phyloP scores from a whole-genome alignment of 805 yeast species.

The Nakazawaea ishiwadae region DNA sequence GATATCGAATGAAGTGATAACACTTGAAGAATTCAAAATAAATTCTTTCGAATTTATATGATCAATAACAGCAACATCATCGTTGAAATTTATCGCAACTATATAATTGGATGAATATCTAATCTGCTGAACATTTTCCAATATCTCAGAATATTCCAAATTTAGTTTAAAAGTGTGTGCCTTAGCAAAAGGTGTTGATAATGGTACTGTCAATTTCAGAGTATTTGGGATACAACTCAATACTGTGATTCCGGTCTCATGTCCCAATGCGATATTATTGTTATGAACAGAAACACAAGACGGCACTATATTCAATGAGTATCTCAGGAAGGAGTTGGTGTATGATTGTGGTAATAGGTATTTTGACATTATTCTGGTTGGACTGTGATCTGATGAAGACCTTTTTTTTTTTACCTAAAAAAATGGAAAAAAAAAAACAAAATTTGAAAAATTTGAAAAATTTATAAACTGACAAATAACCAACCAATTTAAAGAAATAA shows the following conservation, averaged over 20 bases:
- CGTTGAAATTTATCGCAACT: neutral
- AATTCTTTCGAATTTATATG: conserved; percentile 3
- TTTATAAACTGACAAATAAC: neutral
- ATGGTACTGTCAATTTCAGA: neutral
- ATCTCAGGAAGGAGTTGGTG: neutral
- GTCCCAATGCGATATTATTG: conserved; percentile 4
- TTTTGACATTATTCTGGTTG: too few relatives aligned
- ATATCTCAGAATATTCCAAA: neutral
- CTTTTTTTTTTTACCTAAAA: too few relatives aligned
- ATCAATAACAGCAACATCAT: conserved; percentile 2
- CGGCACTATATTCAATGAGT: conserved; percentile 3
- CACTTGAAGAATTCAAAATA: neutral
- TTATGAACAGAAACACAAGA: conserved; percentile 3
- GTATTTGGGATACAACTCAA: neutral
- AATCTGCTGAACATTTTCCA: neutral
- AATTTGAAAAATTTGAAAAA: neutral
- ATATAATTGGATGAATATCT: conserved; percentile 1
- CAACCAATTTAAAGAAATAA: neutral
- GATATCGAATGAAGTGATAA: neutral
- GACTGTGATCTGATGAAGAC: too few relatives aligned
- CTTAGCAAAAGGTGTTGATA: neutral
- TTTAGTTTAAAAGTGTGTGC: neutral
- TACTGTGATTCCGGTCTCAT: conserved; percentile 3
- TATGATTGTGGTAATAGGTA: too few relatives aligned
- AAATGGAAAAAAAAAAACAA: conserved; percentile 2